These are phyloP conservation scores for Phytophthora chlamydospora DNA, from an alignment of 352 stramenopile species.

Conservation along the genomic window DNA sequence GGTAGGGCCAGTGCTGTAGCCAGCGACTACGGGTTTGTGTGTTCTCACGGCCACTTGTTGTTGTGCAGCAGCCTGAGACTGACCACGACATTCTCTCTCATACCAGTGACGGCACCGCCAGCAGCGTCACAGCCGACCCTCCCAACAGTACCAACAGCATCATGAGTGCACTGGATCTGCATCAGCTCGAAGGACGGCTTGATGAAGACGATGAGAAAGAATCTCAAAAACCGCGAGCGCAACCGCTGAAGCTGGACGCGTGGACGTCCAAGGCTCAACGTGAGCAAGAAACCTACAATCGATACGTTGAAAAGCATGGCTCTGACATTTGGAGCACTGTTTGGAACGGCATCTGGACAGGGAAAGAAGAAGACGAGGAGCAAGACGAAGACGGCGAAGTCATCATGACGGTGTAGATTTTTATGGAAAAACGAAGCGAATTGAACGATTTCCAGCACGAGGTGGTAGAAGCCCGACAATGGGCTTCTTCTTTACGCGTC, in stretches of 20 bases:
- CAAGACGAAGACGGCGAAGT: slow-evolving; percentile 69
- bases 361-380: slow-evolving; percentile 38
- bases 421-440: slow-evolving; percentile 18
- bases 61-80: slow-evolving; percentile 40
- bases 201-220: slow-evolving; percentile 21
- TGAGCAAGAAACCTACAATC: slow-evolving; percentile 39
- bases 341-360: slow-evolving; percentile 57
- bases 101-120: slow-evolving; percentile 39
- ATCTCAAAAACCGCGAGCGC: slow-evolving; percentile 15
- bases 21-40: slow-evolving; percentile 9
- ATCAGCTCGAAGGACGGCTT: slow-evolving; percentile 23
- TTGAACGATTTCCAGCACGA: slow-evolving; percentile 18
- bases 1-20: slow-evolving; percentile 26
- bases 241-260: slow-evolving; percentile 46
- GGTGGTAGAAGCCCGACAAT: neutral
- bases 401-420: slow-evolving; percentile 81
- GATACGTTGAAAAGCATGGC: slow-evolving; percentile 35
- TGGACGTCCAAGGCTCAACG: slow-evolving; percentile 49
- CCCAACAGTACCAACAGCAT: slow-evolving; percentile 33
- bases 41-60: slow-evolving; percentile 30
- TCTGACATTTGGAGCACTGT: slow-evolving; percentile 59
- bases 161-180: slow-evolving; percentile 22
- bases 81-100: slow-evolving; percentile 44
- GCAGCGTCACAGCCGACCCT: slow-evolving; percentile 15
- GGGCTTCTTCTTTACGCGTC: neutral